These are phyloP conservation scores for Wickerhamiella nectarea DNA, from an alignment of 805 yeast genomes.

Conservation along the genomic window DNA sequence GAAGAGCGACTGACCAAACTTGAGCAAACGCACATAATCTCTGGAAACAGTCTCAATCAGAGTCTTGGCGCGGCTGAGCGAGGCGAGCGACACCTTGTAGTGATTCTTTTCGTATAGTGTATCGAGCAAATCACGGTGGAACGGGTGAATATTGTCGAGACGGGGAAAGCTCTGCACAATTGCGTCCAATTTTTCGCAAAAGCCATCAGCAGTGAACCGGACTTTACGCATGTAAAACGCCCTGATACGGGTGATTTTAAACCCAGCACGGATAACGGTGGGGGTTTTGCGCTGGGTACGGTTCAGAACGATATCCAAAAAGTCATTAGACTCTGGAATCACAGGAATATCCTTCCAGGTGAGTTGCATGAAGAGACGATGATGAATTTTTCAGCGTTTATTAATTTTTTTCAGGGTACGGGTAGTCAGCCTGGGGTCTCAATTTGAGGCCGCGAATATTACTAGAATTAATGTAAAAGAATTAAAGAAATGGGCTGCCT, in stretches of 20 bases:
- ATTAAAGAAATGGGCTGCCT: no score
- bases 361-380: conserved; percentile 56
- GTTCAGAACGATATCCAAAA: conserved; percentile 91
- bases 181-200: conserved; percentile 81
- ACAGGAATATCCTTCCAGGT: conserved; percentile 98
- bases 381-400: background rate
- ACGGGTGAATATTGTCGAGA: conserved; percentile 94
- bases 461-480: no score
- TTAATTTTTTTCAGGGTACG: background rate
- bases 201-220: conserved; percentile 90
- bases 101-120: conserved; percentile 96
- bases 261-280: conserved; percentile 95
- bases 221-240: conserved; percentile 98
- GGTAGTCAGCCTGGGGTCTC: background rate
- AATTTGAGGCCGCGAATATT: no score
- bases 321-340: conserved; percentile 81
- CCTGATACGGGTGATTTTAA: conserved; percentile 88
- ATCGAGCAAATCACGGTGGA: conserved; percentile 96
- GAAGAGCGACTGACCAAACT: conserved; percentile 93
- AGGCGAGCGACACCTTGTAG: conserved; percentile 91
- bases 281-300: conserved; percentile 98
- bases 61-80: conserved; percentile 84
- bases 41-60: conserved; percentile 91
- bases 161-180: conserved; percentile 83
- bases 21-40: conserved; percentile 85